Conservation (phyloP, 345 rosid species). For the Diplotaxis tenuifolia region DNA sequence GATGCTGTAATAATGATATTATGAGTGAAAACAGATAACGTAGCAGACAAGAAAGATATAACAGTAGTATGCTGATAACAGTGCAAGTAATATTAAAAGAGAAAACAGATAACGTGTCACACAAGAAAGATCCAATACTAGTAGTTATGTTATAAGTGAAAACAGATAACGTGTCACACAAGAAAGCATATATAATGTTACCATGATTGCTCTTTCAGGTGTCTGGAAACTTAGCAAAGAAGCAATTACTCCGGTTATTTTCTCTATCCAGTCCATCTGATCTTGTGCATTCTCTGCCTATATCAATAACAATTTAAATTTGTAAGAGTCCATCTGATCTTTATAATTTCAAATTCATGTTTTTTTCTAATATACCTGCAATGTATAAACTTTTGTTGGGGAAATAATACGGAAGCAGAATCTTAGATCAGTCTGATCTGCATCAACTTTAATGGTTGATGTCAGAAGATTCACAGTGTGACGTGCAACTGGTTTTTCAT, state of each 20-base stretch:
- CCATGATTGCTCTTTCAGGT: slow-evolving; percentile 57
- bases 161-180: not conserved
- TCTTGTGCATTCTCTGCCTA: slow-evolving; percentile 80
- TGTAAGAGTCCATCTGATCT: not conserved
- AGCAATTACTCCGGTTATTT: slow-evolving; percentile 77
- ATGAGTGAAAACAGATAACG: not conserved
- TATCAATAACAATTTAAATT: slow-evolving; percentile 22
- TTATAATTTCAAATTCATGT: not conserved
- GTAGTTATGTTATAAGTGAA: not conserved
- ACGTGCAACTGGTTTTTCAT: slow-evolving; percentile 72
- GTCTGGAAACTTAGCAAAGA: slow-evolving; percentile 61
- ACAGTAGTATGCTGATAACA: too few relatives aligned
- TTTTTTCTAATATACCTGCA: slow-evolving; percentile 54
- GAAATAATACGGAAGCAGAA: slow-evolving; percentile 82
- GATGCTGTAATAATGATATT: slow-evolving; percentile 42
- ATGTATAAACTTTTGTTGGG: slow-evolving; percentile 56
- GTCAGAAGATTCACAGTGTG: slow-evolving; percentile 75
- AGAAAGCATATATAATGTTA: not conserved
- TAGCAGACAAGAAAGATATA: slow-evolving; percentile 17
- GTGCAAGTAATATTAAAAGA: slow-evolving; percentile 6
- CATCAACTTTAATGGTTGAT: slow-evolving; percentile 73
- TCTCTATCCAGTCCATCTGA: slow-evolving; percentile 86
- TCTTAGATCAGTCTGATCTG: slow-evolving; percentile 79
- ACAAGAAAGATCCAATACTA: slow-evolving; percentile 17
- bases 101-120: not conserved